Percentiles rank a stretch among this genome's conserved stretches.
phyloP scores from a whole-genome alignment of 176 grass and related monocot genomes.

The Stipa capillata region DNA sequence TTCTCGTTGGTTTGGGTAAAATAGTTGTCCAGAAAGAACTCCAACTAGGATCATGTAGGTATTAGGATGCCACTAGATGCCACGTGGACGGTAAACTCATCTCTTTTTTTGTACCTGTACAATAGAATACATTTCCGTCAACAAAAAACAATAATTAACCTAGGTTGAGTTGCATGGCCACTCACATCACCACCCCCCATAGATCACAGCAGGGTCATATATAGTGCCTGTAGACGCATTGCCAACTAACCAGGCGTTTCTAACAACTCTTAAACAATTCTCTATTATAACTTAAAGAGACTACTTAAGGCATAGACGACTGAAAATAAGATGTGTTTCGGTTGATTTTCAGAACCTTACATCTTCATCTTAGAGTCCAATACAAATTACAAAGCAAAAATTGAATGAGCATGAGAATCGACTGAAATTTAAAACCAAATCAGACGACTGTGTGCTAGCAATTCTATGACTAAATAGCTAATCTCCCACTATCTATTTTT shows the following conservation, averaged over 20 bases:
- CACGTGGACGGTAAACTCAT: neutral
- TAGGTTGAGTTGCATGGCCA: slow-evolving; percentile 20
- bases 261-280: neutral
- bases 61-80: neutral
- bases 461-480: too few relatives aligned
- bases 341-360: too few relatives aligned
- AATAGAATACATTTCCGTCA: neutral
- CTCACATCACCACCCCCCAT: neutral
- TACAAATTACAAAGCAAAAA: too few relatives aligned
- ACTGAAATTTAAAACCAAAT: too few relatives aligned
- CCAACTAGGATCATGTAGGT: neutral
- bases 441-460: too few relatives aligned
- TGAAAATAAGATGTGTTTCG: too few relatives aligned
- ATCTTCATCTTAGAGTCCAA: too few relatives aligned
- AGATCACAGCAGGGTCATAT: neutral
- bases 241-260: neutral
- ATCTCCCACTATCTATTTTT: too few relatives aligned
- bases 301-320: too few relatives aligned
- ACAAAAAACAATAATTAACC: neutral
- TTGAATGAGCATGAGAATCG: too few relatives aligned
- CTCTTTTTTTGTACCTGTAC: neutral
- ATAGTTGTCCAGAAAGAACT: neutral
- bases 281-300: too few relatives aligned
- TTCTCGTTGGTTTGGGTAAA: neutral
- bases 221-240: neutral